Conservation (phyloP, 306 rosid genomes). For the Ammopiptanthus mongolicus region DNA sequence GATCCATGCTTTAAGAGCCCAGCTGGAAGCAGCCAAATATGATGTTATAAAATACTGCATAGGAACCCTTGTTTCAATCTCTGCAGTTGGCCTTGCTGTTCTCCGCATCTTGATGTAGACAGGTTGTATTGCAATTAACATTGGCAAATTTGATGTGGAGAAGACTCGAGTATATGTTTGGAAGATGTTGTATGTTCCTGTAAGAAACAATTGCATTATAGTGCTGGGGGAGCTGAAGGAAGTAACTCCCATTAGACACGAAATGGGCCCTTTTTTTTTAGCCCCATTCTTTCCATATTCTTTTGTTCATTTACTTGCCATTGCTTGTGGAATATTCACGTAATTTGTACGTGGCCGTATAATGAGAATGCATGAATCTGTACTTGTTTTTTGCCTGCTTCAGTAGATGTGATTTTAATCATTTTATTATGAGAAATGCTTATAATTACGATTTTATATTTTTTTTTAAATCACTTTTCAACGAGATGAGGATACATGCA, state of each 20-base stretch:
- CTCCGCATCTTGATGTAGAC: constrained; percentile 71
- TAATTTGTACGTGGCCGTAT: neutral
- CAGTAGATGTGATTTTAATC: neutral
- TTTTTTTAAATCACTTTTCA: neutral
- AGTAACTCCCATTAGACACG: neutral
- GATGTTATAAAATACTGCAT: constrained; percentile 96
- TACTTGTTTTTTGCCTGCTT: neutral
- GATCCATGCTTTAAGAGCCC: constrained; percentile 80
- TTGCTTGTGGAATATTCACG: neutral
- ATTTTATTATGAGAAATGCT: neutral
- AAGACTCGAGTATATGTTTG: neutral
- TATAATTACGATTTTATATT: neutral
- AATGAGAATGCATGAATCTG: neutral
- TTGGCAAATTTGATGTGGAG: constrained; percentile 7
- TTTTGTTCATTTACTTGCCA: neutral
- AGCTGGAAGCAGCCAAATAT: constrained; percentile 92
- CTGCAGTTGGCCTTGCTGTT: constrained; percentile 94
- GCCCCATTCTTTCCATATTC: neutral
- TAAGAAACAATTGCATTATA: neutral
- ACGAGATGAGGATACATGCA: neutral
- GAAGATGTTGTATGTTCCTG: neutral
- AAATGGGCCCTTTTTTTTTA: neutral
- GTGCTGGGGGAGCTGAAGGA: neutral
- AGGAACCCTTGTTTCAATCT: constrained; percentile 91
- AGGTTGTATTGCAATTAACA: constrained; percentile 15